Percentiles rank a stretch among this genome's conserved stretches.
Conservation (phyloP, 169 alveolate species). For the Eimeria necatrix region DNA sequence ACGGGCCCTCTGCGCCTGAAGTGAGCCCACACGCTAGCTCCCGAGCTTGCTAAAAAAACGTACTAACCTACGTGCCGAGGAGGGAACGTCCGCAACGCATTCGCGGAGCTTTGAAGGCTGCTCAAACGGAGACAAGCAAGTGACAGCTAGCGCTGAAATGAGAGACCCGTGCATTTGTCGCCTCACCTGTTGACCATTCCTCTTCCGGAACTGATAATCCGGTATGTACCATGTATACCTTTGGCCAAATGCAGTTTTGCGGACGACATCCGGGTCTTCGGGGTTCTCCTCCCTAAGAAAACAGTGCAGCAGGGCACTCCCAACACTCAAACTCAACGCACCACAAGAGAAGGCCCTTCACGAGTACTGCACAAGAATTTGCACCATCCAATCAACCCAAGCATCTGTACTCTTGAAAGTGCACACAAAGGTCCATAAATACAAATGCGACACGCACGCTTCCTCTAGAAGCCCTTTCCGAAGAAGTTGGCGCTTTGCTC, state of each 20-base stretch:
- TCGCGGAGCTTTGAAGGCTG: too few relatives aligned
- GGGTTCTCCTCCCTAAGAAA: slow-evolving; percentile 56
- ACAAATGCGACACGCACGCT: slow-evolving; percentile 36
- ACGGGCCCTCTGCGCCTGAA: slow-evolving; percentile 67
- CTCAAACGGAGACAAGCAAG: too few relatives aligned
- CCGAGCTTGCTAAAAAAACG: too few relatives aligned
- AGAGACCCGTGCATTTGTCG: not conserved
- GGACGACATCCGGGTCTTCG: slow-evolving; percentile 78
- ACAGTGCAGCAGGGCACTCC: not conserved
- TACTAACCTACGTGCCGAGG: too few relatives aligned
- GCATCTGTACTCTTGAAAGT: not conserved
- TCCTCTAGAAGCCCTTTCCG: slow-evolving; percentile 79
- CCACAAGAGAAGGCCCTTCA: not conserved
- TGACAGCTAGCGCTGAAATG: not conserved
- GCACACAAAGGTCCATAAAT: not conserved
- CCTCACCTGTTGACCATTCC: slow-evolving; percentile 68
- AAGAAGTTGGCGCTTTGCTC: slow-evolving; percentile 81
- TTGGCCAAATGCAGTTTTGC: slow-evolving; percentile 74
- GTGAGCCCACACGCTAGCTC: not conserved
- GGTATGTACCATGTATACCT: slow-evolving; percentile 79
- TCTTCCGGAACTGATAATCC: slow-evolving; percentile 62
- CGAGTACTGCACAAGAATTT: not conserved
- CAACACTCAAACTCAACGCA: not conserved
- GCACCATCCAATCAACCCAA: not conserved
- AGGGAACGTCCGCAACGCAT: too few relatives aligned